A percentile compares a stretch with the other conserved stretches of the same genome.
These are phyloP conservation scores for Gracilaria vermiculophylla DNA, from an alignment of 23 red algal species.

Conservation along the genomic window DNA sequence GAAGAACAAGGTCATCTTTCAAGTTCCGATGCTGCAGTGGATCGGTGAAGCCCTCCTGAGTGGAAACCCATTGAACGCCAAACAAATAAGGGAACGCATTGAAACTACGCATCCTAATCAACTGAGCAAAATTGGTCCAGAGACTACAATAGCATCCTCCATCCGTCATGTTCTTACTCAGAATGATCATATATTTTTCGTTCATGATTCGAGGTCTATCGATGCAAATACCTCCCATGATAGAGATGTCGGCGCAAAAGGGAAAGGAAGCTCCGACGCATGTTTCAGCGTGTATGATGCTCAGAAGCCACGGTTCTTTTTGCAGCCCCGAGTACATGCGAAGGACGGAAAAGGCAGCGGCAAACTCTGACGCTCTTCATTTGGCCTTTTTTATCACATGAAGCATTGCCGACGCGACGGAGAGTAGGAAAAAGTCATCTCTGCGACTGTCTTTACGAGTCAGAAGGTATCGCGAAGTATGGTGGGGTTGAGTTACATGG, in stretches of 20 bases:
- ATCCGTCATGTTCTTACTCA: slow-evolving; percentile 63
- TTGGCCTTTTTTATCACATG: background rate
- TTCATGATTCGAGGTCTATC: slow-evolving; percentile 6
- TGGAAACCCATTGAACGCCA: background rate
- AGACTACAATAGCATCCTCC: slow-evolving; percentile 26
- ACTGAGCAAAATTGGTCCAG: slow-evolving; percentile 19
- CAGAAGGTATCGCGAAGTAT: background rate
- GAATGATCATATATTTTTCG: slow-evolving; percentile 66
- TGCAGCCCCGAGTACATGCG: background rate
- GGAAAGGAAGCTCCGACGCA: slow-evolving; percentile 8
- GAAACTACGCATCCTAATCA: slow-evolving; percentile 33
- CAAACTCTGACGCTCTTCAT: background rate
- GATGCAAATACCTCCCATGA: slow-evolving; percentile 1
- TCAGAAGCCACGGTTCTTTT: slow-evolving; percentile 27
- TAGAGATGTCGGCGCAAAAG: background rate
- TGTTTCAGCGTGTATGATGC: slow-evolving; percentile 34
- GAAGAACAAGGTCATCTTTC: background rate
- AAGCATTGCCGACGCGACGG: background rate
- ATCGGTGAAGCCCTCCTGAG: slow-evolving; percentile 48
- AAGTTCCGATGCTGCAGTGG: slow-evolving; percentile 51
- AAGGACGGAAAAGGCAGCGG: background rate
- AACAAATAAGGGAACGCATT: slow-evolving; percentile 22
- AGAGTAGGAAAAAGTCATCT: background rate
- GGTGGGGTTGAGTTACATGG: background rate
- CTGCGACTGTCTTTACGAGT: background rate